Evolutionary conservation across 1,284 basidiomycete genomes (phyloP), one percentile per base, ranked within the genome.

Genomic region (Lignosus rhinocerotis): DNA sequence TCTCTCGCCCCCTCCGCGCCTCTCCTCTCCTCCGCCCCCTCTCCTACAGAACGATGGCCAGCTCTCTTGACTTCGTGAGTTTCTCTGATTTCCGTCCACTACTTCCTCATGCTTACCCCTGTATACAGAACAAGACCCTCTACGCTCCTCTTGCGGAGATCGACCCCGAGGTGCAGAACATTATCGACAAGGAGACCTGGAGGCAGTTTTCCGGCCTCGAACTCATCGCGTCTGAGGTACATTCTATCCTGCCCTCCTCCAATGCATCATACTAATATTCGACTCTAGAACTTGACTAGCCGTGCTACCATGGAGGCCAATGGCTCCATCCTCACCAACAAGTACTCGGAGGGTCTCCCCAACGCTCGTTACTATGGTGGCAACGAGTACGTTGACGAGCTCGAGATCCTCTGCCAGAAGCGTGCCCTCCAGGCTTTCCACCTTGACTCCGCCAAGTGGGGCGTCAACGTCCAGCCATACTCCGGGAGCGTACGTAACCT

Each of bases 101-200:
- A 11, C n/a, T 3, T 19, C 52, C 21, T 11, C 38, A 38, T 16
- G 7, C 34, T 47, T 16, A 52, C 46, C 14, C 34, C 25, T 51
- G 38, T 48, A 8, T 52, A 25, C 68, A 97, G 94, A 98, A 98
- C 88, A 92, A 91, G 77, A 80, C 85, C 60, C 85, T 99, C 67
- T 98, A 98, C 80, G 79, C 86, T 62, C 84, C 94, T 67, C 84
- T 98, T 60, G 82, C 90, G 32, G 88, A 98, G 83, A 85, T 88
- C 70, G 96, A 98, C 79, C 96, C 96, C 61, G 93, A 93, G 77
- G 88, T 99, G 69, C 87, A 95, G 78, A 92, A 94, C 76, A 93
- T 99, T 82, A 94, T 99, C 79, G 95, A 99, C 81, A 94, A 97
- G 83, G 96, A 99, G 84, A 96, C 94, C 76, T 98, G 94, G 94